Base-by-base conservation (phyloP, 306 rosid species). In the Pueraria montana region DNA sequence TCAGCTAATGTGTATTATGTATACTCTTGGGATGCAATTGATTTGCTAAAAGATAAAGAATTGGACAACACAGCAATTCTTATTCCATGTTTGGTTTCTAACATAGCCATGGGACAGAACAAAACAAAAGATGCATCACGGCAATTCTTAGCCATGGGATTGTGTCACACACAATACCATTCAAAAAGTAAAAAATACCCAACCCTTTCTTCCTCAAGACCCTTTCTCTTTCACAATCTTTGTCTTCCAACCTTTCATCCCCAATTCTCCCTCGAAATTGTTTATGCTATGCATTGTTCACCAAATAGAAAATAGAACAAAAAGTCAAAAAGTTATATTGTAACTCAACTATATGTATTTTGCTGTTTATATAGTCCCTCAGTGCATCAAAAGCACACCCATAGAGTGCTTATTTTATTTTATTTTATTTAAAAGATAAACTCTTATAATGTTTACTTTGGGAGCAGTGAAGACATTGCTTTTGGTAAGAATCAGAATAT, bases 381-480 rank as follows among this genome's bases (percentile, higher is more conserved):
- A 2, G 4, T 10, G 50, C n/a, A 67, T 38, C 3, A 67, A 40
- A 40, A 40, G 32, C 52, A 67, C 26, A 21, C 18, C 48, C 32
- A 4, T 38, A 2, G 3, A n/a, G 9, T 5, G 48, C 40, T 56
- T 18, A 2, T 62, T 46, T 72, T 53, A 3, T 67, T 10, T 38
- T 6, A 40, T 18, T 36, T 34, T 46, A 13, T 76, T 18, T 11
- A 13, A 27, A 59, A 18, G 52, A 20, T 20, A 26, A 12, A 10
- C 32, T 26, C 17, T 38, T 10, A 1, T 6, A 23, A 3, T 52
- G 18, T 59, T 43, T 49, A n/a, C 24, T 40, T 63, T 50, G 55
- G 74, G 75, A 82, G 68, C 59, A 17, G 40, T 23, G 80, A 17
- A 63, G 66, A 23, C 30, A 69, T 24, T 73, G 69, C 76, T 38